Percentiles rank a stretch among this genome's conserved stretches.
Conservation (phyloP, 495 filamentous ascomycete genomes). For the Annulohypoxylon nitens region DNA sequence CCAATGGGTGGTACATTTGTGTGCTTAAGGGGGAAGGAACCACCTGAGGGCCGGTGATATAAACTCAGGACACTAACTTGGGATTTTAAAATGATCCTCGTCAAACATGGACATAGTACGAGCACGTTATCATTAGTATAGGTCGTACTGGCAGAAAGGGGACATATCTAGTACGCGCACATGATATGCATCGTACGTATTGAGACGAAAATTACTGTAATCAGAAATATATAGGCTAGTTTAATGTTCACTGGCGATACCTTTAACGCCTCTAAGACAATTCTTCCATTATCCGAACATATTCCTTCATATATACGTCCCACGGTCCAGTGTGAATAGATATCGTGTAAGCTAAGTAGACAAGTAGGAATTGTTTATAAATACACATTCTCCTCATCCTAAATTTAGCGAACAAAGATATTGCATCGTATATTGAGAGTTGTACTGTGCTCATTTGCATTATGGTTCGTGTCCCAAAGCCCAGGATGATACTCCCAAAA, state of each 20-base stretch:
- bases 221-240: neutral
- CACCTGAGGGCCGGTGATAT: neutral
- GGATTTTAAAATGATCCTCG: neutral
- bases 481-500: neutral
- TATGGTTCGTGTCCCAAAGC: neutral
- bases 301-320: too few relatives aligned
- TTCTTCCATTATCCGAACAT: too few relatives aligned
- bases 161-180: neutral
- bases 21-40: slow-evolving; percentile 6
- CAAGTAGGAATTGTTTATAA: too few relatives aligned
- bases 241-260: neutral
- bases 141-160: neutral
- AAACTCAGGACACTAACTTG: neutral
- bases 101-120: neutral
- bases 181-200: too few relatives aligned
- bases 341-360: too few relatives aligned
- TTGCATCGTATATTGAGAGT: too few relatives aligned
- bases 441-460: too few relatives aligned
- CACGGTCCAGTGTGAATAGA: too few relatives aligned
- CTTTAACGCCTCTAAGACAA: too few relatives aligned
- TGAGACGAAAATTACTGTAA: neutral
- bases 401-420: too few relatives aligned
- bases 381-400: too few relatives aligned
- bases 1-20: neutral
- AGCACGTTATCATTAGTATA: neutral